Evolutionary conservation across 208 protist genomes (phyloP).

Genomic region (Leishmania guyanensis): DNA sequence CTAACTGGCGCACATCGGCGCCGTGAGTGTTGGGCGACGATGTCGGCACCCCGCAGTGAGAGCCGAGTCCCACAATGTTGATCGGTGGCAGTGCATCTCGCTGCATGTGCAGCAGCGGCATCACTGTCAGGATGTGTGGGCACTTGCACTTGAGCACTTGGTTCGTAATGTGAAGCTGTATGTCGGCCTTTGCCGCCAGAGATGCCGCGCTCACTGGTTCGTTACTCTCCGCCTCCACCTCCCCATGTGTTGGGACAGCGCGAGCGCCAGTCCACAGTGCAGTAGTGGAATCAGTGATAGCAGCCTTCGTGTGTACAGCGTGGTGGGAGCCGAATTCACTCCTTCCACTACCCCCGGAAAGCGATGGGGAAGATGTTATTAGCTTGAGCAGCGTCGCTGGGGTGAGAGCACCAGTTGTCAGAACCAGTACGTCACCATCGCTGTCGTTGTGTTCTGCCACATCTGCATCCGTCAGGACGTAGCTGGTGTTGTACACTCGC

Average conservation of each 20-base stretch:
- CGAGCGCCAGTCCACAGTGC: neutral
- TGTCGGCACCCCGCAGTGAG: conserved; percentile 59
- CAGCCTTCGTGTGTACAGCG: neutral
- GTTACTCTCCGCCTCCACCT: neutral
- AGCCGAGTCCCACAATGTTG: conserved; percentile 58
- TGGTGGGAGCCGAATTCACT: neutral
- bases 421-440: conserved; percentile 85
- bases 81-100: conserved; percentile 65
- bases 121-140: conserved; percentile 83
- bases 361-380: conserved; percentile 8
- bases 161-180: conserved; percentile 83
- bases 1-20: neutral
- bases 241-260: neutral
- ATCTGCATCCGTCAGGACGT: conserved; percentile 44
- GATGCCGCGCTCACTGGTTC: neutral
- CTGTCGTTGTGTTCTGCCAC: conserved; percentile 51
- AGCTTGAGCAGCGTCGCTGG: conserved; percentile 29
- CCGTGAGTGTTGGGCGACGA: conserved; percentile 5
- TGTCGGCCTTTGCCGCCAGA: conserved; percentile 22
- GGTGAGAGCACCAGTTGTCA: conserved; percentile 63
- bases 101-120: conserved; percentile 66
- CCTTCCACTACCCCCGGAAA: neutral
- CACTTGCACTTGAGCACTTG: conserved; percentile 90
- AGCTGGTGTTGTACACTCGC: conserved; percentile 42
- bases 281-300: neutral